phyloP scores from a whole-genome alignment of 495 filamentous ascomycete species.

The Neurospora africana region DNA sequence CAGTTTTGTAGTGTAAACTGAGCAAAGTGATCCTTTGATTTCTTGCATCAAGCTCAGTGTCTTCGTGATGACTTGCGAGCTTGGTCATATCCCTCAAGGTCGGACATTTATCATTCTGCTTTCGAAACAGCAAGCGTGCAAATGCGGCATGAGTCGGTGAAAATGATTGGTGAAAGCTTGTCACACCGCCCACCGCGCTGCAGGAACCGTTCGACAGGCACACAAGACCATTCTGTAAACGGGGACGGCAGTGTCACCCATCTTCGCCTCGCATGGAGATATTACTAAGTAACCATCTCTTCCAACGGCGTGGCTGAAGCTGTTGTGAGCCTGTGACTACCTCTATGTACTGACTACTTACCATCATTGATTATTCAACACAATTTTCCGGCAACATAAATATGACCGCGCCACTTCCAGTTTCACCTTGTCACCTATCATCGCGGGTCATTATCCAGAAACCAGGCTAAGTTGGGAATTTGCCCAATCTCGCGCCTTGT shows the following conservation, averaged over 20 bases:
- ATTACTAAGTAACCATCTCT: too few relatives aligned
- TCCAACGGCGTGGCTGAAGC: not conserved
- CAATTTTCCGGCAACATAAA: not conserved
- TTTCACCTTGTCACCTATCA: not conserved
- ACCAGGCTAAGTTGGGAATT: not conserved
- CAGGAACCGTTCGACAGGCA: not conserved
- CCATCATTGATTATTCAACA: not conserved
- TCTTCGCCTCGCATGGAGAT: not conserved
- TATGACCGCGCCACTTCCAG: not conserved
- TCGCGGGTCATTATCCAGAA: not conserved
- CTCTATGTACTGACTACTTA: not conserved
- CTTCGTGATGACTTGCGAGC: not conserved
- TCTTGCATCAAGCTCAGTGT: not conserved
- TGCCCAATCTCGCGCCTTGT: too few relatives aligned
- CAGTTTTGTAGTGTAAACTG: not conserved
- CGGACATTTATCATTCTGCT: not conserved
- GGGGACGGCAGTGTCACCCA: not conserved
- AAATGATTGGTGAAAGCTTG: not conserved
- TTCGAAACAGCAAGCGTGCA: not conserved
- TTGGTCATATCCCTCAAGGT: not conserved
- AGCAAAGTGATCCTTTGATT: not conserved
- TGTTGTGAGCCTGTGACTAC: not conserved
- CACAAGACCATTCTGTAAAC: not conserved
- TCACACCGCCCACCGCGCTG: not conserved
- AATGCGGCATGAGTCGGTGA: not conserved